phyloP scores from a whole-genome alignment of 441 rosid genomes.

The Pelargonium citronellum region DNA sequence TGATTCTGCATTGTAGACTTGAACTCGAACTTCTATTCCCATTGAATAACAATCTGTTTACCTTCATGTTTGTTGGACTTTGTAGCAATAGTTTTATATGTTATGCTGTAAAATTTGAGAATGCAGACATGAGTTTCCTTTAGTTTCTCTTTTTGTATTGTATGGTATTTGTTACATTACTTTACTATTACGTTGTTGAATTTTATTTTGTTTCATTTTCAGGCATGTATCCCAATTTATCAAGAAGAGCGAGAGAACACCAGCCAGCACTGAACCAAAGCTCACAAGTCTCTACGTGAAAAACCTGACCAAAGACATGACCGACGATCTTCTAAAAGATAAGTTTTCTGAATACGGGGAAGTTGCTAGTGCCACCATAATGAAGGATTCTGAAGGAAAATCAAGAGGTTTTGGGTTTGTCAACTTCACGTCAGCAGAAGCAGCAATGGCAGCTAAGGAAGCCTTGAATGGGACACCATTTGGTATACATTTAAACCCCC shows the following conservation, averaged over 20 bases:
- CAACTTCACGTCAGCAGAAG: conserved; percentile 49
- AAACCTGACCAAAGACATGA: conserved; percentile 41
- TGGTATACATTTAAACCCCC: conserved; percentile 28
- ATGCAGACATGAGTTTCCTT: neutral
- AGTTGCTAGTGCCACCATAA: conserved; percentile 47
- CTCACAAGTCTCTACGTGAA: conserved; percentile 66
- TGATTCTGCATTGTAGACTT: neutral
- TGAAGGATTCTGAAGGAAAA: conserved; percentile 48
- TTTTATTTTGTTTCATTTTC: conserved; percentile 21
- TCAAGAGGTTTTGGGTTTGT: conserved; percentile 84
- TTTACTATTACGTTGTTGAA: neutral
- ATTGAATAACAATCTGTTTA: neutral
- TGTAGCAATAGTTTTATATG: neutral
- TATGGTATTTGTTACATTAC: neutral
- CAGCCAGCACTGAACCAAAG: conserved; percentile 29
- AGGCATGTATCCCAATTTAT: conserved; percentile 68
- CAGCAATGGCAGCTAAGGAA: conserved; percentile 55
- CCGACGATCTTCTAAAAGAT: conserved; percentile 45
- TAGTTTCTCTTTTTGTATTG: neutral
- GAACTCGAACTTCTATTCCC: neutral
- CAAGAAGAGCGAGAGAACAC: conserved; percentile 48
- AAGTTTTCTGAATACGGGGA: conserved; percentile 59
- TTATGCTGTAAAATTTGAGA: neutral
- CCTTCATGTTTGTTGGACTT: neutral
- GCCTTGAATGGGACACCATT: conserved; percentile 44